phyloP scores from a whole-genome alignment of 1,139 yeast species.

The Suhomyces terraborum region DNA sequence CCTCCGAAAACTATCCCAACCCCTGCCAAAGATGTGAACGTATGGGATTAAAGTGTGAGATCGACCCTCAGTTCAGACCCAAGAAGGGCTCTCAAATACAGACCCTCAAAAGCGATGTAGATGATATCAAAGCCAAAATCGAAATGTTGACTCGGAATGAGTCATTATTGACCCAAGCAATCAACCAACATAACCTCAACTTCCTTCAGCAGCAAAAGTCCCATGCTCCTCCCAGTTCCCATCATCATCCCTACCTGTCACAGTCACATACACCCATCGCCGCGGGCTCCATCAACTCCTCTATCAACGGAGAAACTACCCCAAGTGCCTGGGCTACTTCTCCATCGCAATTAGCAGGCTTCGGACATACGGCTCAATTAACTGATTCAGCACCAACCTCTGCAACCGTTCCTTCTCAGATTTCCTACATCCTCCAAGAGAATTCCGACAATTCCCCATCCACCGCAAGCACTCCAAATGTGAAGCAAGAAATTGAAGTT shows the following conservation, averaged over 20 bases:
- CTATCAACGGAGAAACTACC: constrained; percentile 7
- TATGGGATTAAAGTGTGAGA: constrained; percentile 80
- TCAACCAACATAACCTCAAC: constrained; percentile 48
- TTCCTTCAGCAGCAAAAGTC: constrained; percentile 28
- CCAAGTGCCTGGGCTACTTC: constrained; percentile 9
- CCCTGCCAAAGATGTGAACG: constrained; percentile 84
- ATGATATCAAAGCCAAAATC: constrained; percentile 74
- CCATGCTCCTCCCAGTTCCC: constrained; percentile 16
- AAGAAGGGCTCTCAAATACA: constrained; percentile 91
- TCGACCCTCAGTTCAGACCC: constrained; percentile 90
- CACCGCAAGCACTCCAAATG: constrained; percentile 13
- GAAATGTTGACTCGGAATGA: constrained; percentile 75
- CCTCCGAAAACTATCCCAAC: constrained; percentile 76
- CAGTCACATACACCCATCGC: constrained; percentile 1
- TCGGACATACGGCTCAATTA: constrained; percentile 6
- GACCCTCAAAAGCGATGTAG: constrained; percentile 79
- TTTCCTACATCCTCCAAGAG: constrained; percentile 25
- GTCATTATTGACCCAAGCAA: constrained; percentile 63
- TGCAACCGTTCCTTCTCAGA: constrained; percentile 11
- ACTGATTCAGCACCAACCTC: constrained; percentile 13
- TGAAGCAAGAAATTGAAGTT: constrained; percentile 21
- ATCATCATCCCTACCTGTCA: constrained; percentile 2
- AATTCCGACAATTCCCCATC: constrained; percentile 32
- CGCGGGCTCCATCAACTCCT: not conserved
- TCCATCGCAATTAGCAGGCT: constrained; percentile 3